Evolutionary conservation across 2,329 filamentous ascomycete species (phyloP).

Genomic region (Scedosporium aurantiacum): DNA sequence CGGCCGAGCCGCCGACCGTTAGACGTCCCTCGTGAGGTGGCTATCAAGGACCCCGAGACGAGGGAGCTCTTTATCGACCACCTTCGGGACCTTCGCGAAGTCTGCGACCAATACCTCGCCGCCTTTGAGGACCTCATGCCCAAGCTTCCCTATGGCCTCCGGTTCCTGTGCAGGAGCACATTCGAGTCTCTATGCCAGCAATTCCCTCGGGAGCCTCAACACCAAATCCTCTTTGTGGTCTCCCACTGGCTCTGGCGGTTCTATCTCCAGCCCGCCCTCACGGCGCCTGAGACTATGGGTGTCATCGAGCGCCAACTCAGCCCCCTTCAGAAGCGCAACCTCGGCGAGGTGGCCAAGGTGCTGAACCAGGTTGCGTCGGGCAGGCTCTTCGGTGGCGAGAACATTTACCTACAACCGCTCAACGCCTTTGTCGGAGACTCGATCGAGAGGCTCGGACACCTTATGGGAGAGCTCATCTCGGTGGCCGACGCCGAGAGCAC

Average conservation of each 20-base stretch:
- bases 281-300: slow-evolving; percentile 85
- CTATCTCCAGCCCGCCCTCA: slow-evolving; percentile 81
- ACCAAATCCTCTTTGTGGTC: slow-evolving; percentile 69
- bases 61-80: slow-evolving; percentile 88
- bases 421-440: slow-evolving; percentile 86
- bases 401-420: slow-evolving; percentile 88
- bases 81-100: slow-evolving; percentile 84
- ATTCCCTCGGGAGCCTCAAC: slow-evolving; percentile 70
- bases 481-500: slow-evolving; percentile 80
- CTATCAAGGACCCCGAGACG: slow-evolving; percentile 92
- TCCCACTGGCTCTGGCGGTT: slow-evolving; percentile 90
- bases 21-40: slow-evolving; percentile 80
- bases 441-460: slow-evolving; percentile 64
- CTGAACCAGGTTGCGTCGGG: slow-evolving; percentile 82
- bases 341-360: slow-evolving; percentile 84
- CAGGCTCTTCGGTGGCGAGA: slow-evolving; percentile 82
- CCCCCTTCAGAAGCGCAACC: slow-evolving; percentile 84
- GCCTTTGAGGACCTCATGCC: slow-evolving; percentile 73
- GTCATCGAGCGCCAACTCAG: slow-evolving; percentile 83
- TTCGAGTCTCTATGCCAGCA: slow-evolving; percentile 66
- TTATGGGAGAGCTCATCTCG: slow-evolving; percentile 67
- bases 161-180: slow-evolving; percentile 78
- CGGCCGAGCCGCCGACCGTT: slow-evolving; percentile 68
- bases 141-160: slow-evolving; percentile 84
- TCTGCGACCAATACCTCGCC: slow-evolving; percentile 81